Percentiles rank a stretch among this genome's conserved stretches.
These are phyloP conservation scores for Solanum pinnatisectum DNA, from an alignment of 257 asterid genomes.

Conservation along the genomic window DNA sequence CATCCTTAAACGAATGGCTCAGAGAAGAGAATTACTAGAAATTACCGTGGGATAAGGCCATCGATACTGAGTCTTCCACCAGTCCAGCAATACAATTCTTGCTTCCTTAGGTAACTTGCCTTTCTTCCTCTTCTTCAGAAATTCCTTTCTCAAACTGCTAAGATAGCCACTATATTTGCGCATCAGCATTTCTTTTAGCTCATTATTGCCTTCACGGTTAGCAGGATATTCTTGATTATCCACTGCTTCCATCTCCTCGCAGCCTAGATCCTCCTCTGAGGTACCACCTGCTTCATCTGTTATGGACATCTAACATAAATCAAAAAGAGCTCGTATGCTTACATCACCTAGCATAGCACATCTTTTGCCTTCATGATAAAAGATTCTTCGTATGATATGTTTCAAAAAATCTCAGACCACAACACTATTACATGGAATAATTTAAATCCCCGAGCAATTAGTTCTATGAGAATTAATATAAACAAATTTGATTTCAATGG, in stretches of 20 bases:
- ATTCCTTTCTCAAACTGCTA: slow-evolving; percentile 52
- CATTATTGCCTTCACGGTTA: slow-evolving; percentile 16
- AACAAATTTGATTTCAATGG: not conserved
- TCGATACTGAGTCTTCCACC: slow-evolving; percentile 79
- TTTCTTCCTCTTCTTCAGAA: slow-evolving; percentile 58
- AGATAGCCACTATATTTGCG: slow-evolving; percentile 71
- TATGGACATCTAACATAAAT: not conserved
- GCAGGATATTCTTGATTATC: slow-evolving; percentile 20
- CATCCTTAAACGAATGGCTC: not conserved
- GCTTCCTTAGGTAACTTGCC: slow-evolving; percentile 72
- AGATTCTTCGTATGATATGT: not conserved
- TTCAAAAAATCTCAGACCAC: not conserved
- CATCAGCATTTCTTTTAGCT: slow-evolving; percentile 64
- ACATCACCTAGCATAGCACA: not conserved
- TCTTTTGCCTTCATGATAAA: not conserved
- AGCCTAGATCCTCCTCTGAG: slow-evolving; percentile 35
- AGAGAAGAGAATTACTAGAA: not conserved
- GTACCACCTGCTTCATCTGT: slow-evolving; percentile 40
- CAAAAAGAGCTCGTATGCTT: not conserved
- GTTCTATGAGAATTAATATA: not conserved
- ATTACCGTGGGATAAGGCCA: slow-evolving; percentile 95
- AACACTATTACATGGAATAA: not conserved
- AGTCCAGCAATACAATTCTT: slow-evolving; percentile 41
- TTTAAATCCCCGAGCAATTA: not conserved
- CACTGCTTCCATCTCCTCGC: slow-evolving; percentile 24